Percentiles rank a stretch among this genome's conserved stretches.
These are phyloP conservation scores for Solanum chmielewskii DNA, from an alignment of 257 asterid genomes.

Conservation along the genomic window DNA sequence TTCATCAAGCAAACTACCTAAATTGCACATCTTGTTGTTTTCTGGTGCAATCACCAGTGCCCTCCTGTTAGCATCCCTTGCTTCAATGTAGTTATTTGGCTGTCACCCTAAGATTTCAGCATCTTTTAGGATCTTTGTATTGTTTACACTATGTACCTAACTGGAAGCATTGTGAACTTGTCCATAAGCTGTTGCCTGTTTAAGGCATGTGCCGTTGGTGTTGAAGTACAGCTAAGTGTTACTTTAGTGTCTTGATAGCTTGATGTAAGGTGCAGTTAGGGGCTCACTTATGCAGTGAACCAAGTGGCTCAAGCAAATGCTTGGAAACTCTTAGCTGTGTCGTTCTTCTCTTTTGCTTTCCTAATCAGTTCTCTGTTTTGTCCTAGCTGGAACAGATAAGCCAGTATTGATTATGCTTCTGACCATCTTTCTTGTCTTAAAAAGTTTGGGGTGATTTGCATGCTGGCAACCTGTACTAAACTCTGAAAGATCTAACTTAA, in stretches of 20 bases:
- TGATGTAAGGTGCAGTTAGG: neutral
- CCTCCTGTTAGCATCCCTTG: slow-evolving; percentile 64
- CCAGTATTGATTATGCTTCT: neutral
- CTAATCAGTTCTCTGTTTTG: neutral
- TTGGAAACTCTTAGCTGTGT: neutral
- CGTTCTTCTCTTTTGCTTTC: neutral
- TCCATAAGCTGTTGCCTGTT: neutral
- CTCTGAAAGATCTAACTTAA: neutral
- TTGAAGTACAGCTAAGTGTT: neutral
- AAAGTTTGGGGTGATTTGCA: neutral
- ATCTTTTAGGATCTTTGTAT: neutral
- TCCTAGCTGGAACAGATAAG: neutral
- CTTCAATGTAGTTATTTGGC: slow-evolving; percentile 63
- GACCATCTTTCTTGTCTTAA: neutral
- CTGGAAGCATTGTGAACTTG: neutral
- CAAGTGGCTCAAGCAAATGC: neutral
- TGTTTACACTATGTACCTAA: neutral
- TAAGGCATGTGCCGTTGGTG: neutral
- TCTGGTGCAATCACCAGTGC: slow-evolving; percentile 66
- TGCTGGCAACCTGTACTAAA: neutral
- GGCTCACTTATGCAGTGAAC: neutral
- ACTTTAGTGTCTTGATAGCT: neutral
- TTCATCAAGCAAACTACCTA: slow-evolving; percentile 75
- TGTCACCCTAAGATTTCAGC: slow-evolving; percentile 65
- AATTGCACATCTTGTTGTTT: slow-evolving; percentile 80